Percentiles rank a stretch among this genome's conserved stretches.
These are phyloP conservation scores for Bipolaris gigantea DNA, from an alignment of 2,329 filamentous ascomycete genomes.

Conservation along the genomic window DNA sequence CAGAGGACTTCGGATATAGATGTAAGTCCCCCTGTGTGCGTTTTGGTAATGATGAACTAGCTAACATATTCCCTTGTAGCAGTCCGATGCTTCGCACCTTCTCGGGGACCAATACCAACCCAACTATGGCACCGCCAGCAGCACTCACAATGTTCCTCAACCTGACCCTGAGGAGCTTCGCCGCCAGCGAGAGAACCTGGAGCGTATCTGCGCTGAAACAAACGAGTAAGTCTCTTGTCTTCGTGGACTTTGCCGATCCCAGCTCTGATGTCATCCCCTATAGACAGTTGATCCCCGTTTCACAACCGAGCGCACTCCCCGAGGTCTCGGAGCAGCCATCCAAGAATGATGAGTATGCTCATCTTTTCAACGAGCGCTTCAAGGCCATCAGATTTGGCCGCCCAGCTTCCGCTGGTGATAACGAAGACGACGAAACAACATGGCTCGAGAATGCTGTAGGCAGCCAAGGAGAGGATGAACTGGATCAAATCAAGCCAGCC, in stretches of 20 bases:
- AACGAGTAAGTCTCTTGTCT: constrained; percentile 45
- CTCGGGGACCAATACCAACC: constrained; percentile 50
- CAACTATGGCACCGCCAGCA: constrained; percentile 50
- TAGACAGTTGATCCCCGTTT: constrained; percentile 55
- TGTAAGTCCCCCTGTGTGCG: constrained; percentile 36
- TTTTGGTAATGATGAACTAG: constrained; percentile 9
- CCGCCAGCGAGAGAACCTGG: constrained; percentile 52
- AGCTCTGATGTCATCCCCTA: constrained; percentile 28
- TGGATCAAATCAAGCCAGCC: constrained; percentile 23
- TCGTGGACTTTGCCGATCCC: not conserved
- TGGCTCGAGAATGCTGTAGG: constrained; percentile 41
- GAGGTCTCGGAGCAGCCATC: constrained; percentile 39
- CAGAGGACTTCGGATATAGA: constrained; percentile 49
- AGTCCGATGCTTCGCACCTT: constrained; percentile 51
- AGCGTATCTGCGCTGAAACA: constrained; percentile 54
- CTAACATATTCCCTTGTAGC: constrained; percentile 43
- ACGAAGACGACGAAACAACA: constrained; percentile 40
- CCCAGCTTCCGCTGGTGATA: constrained; percentile 25
- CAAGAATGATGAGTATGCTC: constrained; percentile 44
- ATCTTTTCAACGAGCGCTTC: constrained; percentile 49
- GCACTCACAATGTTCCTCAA: constrained; percentile 43
- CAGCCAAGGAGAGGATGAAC: constrained; percentile 22
- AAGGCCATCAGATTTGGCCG: constrained; percentile 30
- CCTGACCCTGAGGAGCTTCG: constrained; percentile 54
- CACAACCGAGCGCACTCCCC: constrained; percentile 48